These are phyloP conservation scores for Yamadazyma nakazawae DNA, from an alignment of 805 yeast species.

Conservation along the genomic window DNA sequence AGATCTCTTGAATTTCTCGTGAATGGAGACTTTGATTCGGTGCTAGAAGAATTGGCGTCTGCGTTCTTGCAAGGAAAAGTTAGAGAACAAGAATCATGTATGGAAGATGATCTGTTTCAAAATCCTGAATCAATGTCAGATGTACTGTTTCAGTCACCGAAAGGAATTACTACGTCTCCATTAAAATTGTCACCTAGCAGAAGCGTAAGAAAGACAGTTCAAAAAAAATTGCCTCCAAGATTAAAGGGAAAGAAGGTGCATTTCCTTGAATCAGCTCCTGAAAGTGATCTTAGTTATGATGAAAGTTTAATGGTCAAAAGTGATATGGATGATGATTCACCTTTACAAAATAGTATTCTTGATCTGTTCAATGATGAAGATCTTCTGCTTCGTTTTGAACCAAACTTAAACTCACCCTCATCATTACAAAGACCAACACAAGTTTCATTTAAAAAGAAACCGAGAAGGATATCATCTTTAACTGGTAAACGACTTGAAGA, in stretches of 20 bases:
- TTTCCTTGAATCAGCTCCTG: conserved; percentile 33
- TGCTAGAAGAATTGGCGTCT: conserved; percentile 28
- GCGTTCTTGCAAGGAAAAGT: conserved; percentile 24
- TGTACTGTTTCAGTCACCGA: background rate
- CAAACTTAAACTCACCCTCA: conserved; percentile 30
- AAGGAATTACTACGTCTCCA: conserved; percentile 11
- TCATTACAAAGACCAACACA: conserved; percentile 4
- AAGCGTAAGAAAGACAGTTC: conserved; percentile 1
- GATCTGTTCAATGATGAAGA: conserved; percentile 25
- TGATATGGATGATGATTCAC: conserved; percentile 30
- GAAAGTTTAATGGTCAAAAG: conserved; percentile 16
- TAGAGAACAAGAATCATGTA: conserved; percentile 11
- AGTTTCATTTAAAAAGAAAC: conserved; percentile 7
- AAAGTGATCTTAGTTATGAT: conserved; percentile 31
- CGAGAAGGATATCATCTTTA: conserved; percentile 13
- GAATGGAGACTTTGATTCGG: conserved; percentile 35
- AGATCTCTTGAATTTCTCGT: conserved; percentile 19
- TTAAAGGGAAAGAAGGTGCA: conserved; percentile 39
- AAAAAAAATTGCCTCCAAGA: conserved; percentile 3
- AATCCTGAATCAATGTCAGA: background rate
- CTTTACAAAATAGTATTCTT: conserved; percentile 21
- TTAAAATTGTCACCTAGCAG: conserved; percentile 25
- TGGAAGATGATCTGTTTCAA: background rate
- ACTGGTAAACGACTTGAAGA: conserved; percentile 14
- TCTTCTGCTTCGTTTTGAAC: conserved; percentile 25